Evolutionary conservation across 331 rosid genomes (phyloP).

Genomic region (Malus hybrid): DNA sequence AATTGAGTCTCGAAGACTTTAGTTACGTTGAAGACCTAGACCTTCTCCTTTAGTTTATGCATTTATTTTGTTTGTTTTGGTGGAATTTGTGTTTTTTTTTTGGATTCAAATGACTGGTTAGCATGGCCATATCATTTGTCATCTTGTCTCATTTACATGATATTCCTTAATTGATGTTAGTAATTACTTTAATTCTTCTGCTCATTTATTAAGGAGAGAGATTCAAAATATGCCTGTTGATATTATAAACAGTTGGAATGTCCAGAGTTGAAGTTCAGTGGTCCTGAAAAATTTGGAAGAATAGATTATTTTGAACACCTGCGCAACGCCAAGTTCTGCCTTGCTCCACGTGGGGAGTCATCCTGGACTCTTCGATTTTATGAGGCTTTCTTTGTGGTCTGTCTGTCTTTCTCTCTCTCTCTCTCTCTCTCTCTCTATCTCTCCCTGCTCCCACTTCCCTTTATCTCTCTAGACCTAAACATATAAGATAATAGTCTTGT

Average conservation of each 20-base stretch:
- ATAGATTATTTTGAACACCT: conserved; percentile 81
- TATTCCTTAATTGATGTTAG: background rate
- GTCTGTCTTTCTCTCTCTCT: conserved; percentile 11
- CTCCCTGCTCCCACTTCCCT: background rate
- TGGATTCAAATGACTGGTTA: background rate
- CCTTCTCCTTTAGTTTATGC: background rate
- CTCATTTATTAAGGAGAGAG: background rate
- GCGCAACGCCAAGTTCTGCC: conserved; percentile 85
- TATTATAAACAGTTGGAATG: conserved; percentile 78
- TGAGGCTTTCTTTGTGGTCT: conserved; percentile 91
- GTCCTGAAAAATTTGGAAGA: conserved; percentile 65
- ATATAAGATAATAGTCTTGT: background rate
- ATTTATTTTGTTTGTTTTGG: background rate
- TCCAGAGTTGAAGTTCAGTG: conserved; percentile 90
- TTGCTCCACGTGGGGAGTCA: conserved; percentile 95
- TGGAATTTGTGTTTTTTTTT: background rate
- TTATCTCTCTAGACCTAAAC: background rate
- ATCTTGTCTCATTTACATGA: background rate
- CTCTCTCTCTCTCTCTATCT: background rate
- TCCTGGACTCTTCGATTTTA: conserved; percentile 97
- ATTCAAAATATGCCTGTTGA: conserved; percentile 30
- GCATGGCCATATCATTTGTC: background rate
- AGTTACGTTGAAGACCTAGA: background rate
- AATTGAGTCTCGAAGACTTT: background rate
- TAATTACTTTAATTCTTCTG: conserved; percentile 7